These are phyloP conservation scores for Deinandra increscens DNA, from an alignment of 129 eudicot genomes.

Conservation along the genomic window DNA sequence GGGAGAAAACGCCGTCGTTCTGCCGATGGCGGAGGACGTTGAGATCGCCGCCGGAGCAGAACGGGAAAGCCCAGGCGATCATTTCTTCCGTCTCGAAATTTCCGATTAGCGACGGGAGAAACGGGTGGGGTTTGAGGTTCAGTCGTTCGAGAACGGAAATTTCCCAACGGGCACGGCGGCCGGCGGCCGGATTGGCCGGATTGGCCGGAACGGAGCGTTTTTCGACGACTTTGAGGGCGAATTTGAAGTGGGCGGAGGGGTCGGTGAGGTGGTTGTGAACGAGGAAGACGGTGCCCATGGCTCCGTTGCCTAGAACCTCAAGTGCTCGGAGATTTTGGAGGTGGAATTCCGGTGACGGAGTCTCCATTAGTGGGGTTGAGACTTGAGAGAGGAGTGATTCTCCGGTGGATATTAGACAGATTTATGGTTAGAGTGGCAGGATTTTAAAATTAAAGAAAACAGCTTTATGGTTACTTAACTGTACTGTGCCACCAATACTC, in stretches of 20 bases:
- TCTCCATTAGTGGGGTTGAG: slow-evolving; percentile 35
- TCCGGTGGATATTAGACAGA: not conserved
- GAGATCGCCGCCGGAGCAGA: slow-evolving; percentile 85
- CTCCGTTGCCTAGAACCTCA: slow-evolving; percentile 79
- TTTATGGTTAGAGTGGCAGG: slow-evolving; percentile 20
- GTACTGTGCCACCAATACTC: slow-evolving; percentile 19
- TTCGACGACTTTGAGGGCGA: slow-evolving; percentile 90
- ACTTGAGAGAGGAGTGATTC: not conserved
- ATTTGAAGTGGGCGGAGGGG: slow-evolving; percentile 43
- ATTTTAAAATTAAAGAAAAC: slow-evolving; percentile 14
- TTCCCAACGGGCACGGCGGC: slow-evolving; percentile 94
- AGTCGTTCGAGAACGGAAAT: slow-evolving; percentile 52
- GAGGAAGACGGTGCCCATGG: slow-evolving; percentile 84
- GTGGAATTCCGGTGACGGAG: slow-evolving; percentile 40
- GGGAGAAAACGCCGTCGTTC: slow-evolving; percentile 63
- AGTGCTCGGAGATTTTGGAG: slow-evolving; percentile 50
- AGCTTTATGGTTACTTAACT: slow-evolving; percentile 27
- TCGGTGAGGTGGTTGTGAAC: slow-evolving; percentile 51
- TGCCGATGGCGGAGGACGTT: slow-evolving; percentile 63
- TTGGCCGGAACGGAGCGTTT: slow-evolving; percentile 34
- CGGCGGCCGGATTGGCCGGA: slow-evolving; percentile 45
- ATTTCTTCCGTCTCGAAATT: slow-evolving; percentile 48
- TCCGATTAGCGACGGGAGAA: slow-evolving; percentile 64
- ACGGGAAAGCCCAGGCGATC: slow-evolving; percentile 70
- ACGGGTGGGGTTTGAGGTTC: slow-evolving; percentile 44